A percentile compares a stretch with the other conserved stretches of the same genome.
phyloP scores from a whole-genome alignment of 164 flowering plant species.

The Amborella trichopoda region DNA sequence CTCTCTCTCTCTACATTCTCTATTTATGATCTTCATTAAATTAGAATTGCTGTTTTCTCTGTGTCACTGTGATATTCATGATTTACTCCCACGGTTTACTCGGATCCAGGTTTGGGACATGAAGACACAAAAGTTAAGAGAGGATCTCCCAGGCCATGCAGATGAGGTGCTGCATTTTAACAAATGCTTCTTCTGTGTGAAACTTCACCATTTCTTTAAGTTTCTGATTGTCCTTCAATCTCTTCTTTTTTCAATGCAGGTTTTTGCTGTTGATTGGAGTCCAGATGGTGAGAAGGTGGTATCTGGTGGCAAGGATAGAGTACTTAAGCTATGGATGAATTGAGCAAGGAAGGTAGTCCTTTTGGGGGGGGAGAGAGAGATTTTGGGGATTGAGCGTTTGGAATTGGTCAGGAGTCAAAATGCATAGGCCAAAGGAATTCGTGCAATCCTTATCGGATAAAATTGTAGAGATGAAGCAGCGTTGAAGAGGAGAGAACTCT shows the following conservation, averaged over 20 bases:
- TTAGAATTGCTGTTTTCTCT: not conserved
- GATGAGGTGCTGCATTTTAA: no score
- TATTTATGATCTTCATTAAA: not conserved
- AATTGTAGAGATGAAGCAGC: no score
- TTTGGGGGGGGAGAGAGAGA: no score
- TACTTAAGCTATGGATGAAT: slow-evolving; percentile 92
- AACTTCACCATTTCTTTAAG: not conserved
- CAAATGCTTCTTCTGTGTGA: not conserved
- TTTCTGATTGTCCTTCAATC: not conserved
- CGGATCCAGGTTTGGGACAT: slow-evolving; percentile 93
- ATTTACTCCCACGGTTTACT: not conserved
- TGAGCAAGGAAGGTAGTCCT: no score
- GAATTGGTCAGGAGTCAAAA: no score
- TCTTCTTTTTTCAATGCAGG: slow-evolving; percentile 25
- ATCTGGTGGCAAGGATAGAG: slow-evolving; percentile 86
- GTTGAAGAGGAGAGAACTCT: no score
- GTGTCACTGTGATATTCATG: not conserved
- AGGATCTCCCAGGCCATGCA: slow-evolving; percentile 97
- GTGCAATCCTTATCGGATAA: no score
- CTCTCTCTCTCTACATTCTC: no score
- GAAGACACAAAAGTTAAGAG: slow-evolving; percentile 61
- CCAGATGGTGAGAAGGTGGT: slow-evolving; percentile 99
- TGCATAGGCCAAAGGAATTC: no score
- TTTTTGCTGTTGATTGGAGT: slow-evolving; percentile 98
- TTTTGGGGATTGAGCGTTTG: no score